phyloP scores from a whole-genome alignment of 192 early-diverging fungal species.

The Chytriomyces sp. region DNA sequence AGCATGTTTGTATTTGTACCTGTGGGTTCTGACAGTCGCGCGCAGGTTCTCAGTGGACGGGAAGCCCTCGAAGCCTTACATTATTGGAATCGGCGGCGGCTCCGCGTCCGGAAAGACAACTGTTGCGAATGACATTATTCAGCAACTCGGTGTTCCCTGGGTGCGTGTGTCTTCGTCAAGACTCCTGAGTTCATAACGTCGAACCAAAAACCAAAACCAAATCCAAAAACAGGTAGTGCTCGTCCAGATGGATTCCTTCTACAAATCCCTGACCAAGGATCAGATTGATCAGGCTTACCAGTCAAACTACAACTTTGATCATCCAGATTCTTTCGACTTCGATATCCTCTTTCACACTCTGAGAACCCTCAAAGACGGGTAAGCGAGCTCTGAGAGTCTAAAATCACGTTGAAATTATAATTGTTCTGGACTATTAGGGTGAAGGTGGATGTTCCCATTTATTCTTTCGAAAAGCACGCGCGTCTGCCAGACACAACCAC shows the following conservation, averaged over 20 bases:
- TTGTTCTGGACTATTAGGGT: slow-evolving; percentile 36
- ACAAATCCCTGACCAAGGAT: slow-evolving; percentile 79
- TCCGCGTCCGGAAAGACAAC: slow-evolving; percentile 59
- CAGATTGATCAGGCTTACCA: slow-evolving; percentile 51
- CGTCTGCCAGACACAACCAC: slow-evolving; percentile 61
- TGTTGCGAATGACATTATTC: slow-evolving; percentile 53
- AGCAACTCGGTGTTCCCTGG: slow-evolving; percentile 56
- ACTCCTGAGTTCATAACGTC: too few relatives aligned
- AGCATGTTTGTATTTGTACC: background rate
- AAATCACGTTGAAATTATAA: background rate
- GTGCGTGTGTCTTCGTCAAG: too few relatives aligned
- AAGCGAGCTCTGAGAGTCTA: background rate
- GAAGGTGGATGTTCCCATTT: slow-evolving; percentile 81
- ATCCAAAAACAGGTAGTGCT: slow-evolving; percentile 69
- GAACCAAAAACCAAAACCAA: too few relatives aligned
- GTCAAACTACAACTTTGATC: slow-evolving; percentile 91
- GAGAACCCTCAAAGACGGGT: slow-evolving; percentile 77
- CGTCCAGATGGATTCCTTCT: slow-evolving; percentile 96
- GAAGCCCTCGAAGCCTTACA: slow-evolving; percentile 44
- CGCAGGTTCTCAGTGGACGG: slow-evolving; percentile 47
- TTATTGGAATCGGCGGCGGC: slow-evolving; percentile 62
- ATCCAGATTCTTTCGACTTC: slow-evolving; percentile 89
- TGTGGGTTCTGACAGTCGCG: background rate
- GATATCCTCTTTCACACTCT: slow-evolving; percentile 71
- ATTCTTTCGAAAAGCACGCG: slow-evolving; percentile 88